Percentiles rank a stretch among this genome's conserved stretches.
Conservation (phyloP, 768 basidiomycete genomes). For the Bullera alba region DNA sequence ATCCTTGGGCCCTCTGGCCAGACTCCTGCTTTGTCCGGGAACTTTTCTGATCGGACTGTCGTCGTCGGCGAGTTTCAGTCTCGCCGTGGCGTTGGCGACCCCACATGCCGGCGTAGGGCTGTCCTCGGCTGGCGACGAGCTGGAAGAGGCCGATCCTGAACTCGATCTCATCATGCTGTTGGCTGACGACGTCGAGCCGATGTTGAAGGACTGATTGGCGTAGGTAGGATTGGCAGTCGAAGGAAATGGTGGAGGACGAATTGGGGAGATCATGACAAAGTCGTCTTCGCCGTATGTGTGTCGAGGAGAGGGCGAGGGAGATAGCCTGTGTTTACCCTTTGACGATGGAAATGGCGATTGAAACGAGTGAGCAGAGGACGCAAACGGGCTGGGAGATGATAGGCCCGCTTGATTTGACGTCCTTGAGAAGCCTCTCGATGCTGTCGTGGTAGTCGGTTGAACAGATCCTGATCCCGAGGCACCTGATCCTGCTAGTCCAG, state of each 20-base stretch:
- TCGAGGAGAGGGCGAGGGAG: constrained; percentile 34
- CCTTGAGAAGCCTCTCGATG: too few species aligned
- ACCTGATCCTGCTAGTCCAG: too few species aligned
- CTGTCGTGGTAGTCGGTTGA: too few species aligned
- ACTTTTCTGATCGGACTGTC: constrained; percentile 32
- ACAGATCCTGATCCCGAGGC: too few species aligned
- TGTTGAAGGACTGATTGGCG: constrained; percentile 2
- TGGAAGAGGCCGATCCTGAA: constrained; percentile 6
- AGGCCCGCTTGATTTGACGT: too few species aligned
- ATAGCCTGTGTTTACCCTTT: constrained; percentile 37
- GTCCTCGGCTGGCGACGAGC: constrained; percentile 29
- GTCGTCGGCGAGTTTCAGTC: constrained; percentile 34
- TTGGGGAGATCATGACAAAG: constrained; percentile 41
- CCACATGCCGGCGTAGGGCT: constrained; percentile 37
- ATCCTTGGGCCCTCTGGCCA: constrained; percentile 6
- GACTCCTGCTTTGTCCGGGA: constrained; percentile 30
- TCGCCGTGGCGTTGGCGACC: constrained; percentile 27
- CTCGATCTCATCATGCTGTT: background rate
- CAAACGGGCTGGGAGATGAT: background rate
- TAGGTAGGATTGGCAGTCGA: background rate
- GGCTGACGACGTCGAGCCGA: background rate
- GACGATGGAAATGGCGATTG: background rate
- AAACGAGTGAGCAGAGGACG: background rate
- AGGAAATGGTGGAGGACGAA: constrained; percentile 10
- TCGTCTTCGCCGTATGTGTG: constrained; percentile 33